Evolutionary conservation across 176 grass and related monocot species (phyloP), one percentile per base, ranked within the genome.

Genomic region (Secale cereale): DNA sequence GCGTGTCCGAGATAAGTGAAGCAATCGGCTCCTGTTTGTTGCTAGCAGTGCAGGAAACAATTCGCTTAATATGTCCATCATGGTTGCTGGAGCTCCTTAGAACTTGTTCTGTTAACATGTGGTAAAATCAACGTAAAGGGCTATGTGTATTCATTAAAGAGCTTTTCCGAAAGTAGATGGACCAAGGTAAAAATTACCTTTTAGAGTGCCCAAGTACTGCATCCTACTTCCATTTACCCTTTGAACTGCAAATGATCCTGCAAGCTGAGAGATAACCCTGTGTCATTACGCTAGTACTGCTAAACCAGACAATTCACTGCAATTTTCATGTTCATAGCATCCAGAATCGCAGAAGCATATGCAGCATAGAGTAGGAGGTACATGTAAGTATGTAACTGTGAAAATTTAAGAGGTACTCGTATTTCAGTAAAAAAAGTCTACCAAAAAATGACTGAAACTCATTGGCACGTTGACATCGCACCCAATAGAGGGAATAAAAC

Each of bases 21-120:
- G 37, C 10, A 8, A 70, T 72, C 39, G 83, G 64, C 48, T 89
- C 84, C 32, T 86, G 77, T 78, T 81, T 92, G 43, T 90, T 81
- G 11, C 68, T 67, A 77, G 79, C 86, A 85, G 97, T 74, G 15
- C 86, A 88, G 72, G 83, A 84, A 36, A 85, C 40, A 54, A 73
- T 54, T 27, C 12, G 73, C 70, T 86, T 84, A 26, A 66, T 46
- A 79, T 78, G 29, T 10, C 78, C 64, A 68, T 85, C 89, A 19
- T 75, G 86, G 82, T 76, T 87, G 27, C 29, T 1, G 1, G 22
- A 60, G 10, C 56, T 87, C 45, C 81, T 79, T 26, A 81, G 54
- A 68, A 71, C 28, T 27, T 93, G 66, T 7, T 78, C 85, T 88
- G 82, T 16, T 37, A 65, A 52, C 10, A 37, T 52, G 54, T 50